Base-by-base conservation (phyloP, 2,329 filamentous ascomycete genomes). In the Exophiala aquamarina region DNA sequence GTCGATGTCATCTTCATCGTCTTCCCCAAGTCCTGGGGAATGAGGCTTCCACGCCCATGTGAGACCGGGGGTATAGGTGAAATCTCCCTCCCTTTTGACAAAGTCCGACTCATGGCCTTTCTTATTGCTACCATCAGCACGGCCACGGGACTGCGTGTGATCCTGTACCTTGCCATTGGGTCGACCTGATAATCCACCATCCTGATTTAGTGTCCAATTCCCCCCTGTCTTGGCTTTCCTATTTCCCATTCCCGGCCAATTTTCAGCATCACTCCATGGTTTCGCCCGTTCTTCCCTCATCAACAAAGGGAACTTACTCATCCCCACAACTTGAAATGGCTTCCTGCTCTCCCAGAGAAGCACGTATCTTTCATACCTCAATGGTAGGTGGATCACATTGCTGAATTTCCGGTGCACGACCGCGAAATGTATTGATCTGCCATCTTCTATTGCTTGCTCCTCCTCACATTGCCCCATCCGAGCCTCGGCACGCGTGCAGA, bases 31-130 rank as follows among this genome's bases (percentile, higher is more conserved):
- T 11, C 21, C 29, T 5, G 38, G 38, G 11, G 44, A 43, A 26
- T 49, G 41, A 18, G 44, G 40, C 21, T 37, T 42, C 65, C 65
- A 68, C 8, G 65, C 63, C 53, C 65, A 70, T 1, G 64, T 63
- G 17, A 70, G 63, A 37, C 65, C 66, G 3, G 67, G 66, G 7
- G 67, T 69, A 44, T 70, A 70, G 1, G 67, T 69, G 45, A 70
- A 68, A 17, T 63, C 61, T 2, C 62, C 65, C 55, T 60, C 62
- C 19, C 42, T 47, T 55, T 59, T 37, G 40, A 51, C 40, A 47
- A 17, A 50, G 31, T 36, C 35, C 19, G 41, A n/a, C 14, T 41
- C 28, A 11, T 39, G n/a, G n/a, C n/a, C n/a, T n/a, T 26, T 6
- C 6, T 26, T 26, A 26, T 26, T 26, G 23, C 11, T 11, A 11